Percentiles rank a stretch among this genome's conserved stretches.
phyloP scores from a whole-genome alignment of 163 green algal genomes.

The Chlorella variabilis region DNA sequence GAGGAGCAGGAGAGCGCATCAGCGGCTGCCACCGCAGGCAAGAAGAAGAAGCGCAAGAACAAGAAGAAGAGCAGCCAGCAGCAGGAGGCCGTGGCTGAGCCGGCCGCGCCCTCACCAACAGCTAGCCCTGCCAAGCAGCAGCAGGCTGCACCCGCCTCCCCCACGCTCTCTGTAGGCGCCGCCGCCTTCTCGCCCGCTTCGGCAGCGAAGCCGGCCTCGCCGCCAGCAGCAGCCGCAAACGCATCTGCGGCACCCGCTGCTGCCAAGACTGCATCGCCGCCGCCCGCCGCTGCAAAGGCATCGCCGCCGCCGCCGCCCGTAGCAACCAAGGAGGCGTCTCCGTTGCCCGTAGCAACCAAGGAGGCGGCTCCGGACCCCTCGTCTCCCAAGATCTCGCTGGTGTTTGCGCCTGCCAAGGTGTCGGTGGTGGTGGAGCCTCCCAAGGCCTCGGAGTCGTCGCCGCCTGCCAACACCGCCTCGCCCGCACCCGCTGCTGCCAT shows the following conservation, averaged over 20 bases:
- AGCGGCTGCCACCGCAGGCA: not conserved
- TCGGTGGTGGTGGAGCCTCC: too few species aligned
- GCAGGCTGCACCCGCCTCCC: not conserved
- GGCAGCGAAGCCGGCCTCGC: not conserved
- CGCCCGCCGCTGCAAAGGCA: not conserved
- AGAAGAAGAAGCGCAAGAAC: constrained; percentile 28
- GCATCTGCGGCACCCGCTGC: not conserved
- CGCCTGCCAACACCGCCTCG: too few species aligned
- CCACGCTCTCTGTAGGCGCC: not conserved
- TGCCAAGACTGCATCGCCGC: not conserved
- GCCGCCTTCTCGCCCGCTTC: not conserved
- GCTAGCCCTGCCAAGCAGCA: not conserved
- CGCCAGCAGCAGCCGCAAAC: too few species aligned
- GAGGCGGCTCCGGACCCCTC: not conserved
- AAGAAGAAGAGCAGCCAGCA: constrained; percentile 15
- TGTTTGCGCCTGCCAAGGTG: too few species aligned
- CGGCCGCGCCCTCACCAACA: not conserved
- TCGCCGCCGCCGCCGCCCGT: too few species aligned
- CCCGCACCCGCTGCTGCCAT: too few species aligned
- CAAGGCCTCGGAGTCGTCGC: too few species aligned
- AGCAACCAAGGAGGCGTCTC: too few species aligned
- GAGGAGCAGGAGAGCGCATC: not conserved
- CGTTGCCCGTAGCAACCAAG: not conserved
- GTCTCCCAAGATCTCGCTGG: too few species aligned
- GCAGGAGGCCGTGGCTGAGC: not conserved